Base-by-base conservation (phyloP, 1,139 yeast genomes). In the Lodderomyces jiufengensis region DNA sequence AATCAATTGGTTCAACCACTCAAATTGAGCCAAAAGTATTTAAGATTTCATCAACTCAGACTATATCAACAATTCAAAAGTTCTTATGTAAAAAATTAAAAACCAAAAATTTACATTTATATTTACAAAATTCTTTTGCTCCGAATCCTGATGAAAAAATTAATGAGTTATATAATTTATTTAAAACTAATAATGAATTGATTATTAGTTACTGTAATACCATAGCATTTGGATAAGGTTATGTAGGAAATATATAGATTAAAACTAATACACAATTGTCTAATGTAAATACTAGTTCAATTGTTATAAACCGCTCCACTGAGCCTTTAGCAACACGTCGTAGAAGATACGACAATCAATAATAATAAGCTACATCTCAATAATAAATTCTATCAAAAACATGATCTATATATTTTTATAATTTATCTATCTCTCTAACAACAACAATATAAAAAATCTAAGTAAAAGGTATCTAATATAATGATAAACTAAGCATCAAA, bases 81-180 rank as follows among this genome's bases (percentile, higher is more conserved):
- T 78, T 76, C 43, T 47, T 78, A 24, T 59, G 61, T 30, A 67
- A 65, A 45, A 66, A 62, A 38, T 49, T 78, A 15, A 60, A 59
- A 28, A 44, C 61, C 9, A 50, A 47, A 27, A 52, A 55, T 5
- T 50, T 46, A 10, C 55, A 64, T 40, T 37, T 69, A 24, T 80
- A 80, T 47, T 60, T 80, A 8, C 80, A 76, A 45, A 79, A 73
- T 51, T 75, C 82, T 11, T 77, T 79, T 44, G 73, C 71, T 43
- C 84, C 85, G 1, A 70, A 68, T 27, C 81, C 79, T 0, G 82
- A 77, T 45, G 84, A 78, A 44, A 61, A 54, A 20, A 48, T 78
- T 9, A 78, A 77, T 1, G 72, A 73, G 37, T 54, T 78, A 37
- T 73, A 51, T 47, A 52, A 52, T 14, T 47, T 57, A 32, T 78